Percentiles rank a stretch among this genome's conserved stretches.
Conservation (phyloP, 2,329 filamentous ascomycete genomes). For the Pseudogymnoascus sp. region DNA sequence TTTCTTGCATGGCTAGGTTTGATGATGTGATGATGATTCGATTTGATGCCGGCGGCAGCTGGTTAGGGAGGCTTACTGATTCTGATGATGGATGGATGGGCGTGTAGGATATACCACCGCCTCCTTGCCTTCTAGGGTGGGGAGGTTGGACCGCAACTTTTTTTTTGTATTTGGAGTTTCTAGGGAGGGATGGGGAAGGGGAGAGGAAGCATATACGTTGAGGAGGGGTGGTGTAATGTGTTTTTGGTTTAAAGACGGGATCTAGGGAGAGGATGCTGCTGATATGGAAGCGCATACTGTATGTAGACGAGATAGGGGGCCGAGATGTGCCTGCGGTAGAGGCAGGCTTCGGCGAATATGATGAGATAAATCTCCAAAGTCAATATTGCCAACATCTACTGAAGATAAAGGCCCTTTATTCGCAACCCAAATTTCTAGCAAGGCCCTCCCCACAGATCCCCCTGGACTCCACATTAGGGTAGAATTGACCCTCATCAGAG, state of each 20-base stretch:
- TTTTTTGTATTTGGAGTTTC: conserved; percentile 1
- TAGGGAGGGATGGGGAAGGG: neutral
- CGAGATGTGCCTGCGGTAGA: neutral
- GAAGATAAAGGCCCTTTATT: no score
- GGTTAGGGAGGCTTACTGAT: conserved; percentile 3
- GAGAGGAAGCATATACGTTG: neutral
- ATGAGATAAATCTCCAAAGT: neutral
- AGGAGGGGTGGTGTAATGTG: neutral
- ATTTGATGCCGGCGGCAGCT: neutral
- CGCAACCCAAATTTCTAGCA: no score
- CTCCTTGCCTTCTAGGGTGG: neutral
- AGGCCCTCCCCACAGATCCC: no score
- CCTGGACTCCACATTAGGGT: no score
- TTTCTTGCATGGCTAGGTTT: neutral
- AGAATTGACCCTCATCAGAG: no score
- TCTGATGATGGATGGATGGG: neutral
- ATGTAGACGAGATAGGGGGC: neutral
- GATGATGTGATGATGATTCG: conserved; percentile 4
- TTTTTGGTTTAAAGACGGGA: neutral
- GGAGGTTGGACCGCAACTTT: neutral
- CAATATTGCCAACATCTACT: no score
- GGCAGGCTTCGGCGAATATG: neutral
- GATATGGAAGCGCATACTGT: neutral
- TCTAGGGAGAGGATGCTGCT: neutral
- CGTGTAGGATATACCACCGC: conserved; percentile 10